Evolutionary conservation across 441 rosid species (phyloP).

Genomic region (Populus hybrid): DNA sequence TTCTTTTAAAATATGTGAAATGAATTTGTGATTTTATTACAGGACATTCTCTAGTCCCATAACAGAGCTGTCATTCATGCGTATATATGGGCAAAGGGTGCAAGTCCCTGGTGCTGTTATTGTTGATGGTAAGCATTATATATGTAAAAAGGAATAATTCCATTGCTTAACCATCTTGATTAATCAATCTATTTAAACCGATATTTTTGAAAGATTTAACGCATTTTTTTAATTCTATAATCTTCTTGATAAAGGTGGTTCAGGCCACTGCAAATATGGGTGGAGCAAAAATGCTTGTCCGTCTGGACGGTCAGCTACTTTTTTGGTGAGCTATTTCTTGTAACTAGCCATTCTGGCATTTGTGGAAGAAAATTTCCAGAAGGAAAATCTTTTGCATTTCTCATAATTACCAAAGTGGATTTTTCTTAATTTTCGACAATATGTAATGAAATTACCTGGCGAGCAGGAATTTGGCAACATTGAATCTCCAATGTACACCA

Average conservation of each 20-base stretch:
- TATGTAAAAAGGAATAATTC: background rate
- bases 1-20: background rate
- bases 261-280: slow-evolving; percentile 89
- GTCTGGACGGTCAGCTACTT: slow-evolving; percentile 77
- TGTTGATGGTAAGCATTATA: slow-evolving; percentile 56
- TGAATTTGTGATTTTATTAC: slow-evolving; percentile 22
- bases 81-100: slow-evolving; percentile 57
- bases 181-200: background rate
- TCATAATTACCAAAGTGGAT: background rate
- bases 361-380: background rate
- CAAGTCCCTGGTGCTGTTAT: slow-evolving; percentile 69
- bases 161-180: background rate
- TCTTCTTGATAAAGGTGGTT: slow-evolving; percentile 54
- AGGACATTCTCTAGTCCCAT: slow-evolving; percentile 39
- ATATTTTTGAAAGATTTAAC: background rate
- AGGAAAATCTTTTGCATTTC: background rate
- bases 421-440: no score
- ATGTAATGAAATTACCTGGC: slow-evolving; percentile 17
- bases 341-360: slow-evolving; percentile 5
- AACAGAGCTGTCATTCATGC: slow-evolving; percentile 54
- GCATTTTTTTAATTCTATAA: background rate
- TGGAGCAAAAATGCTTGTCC: slow-evolving; percentile 80
- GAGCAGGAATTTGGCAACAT: slow-evolving; percentile 88
- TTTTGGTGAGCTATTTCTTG: slow-evolving; percentile 58
- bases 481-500: slow-evolving; percentile 74